Evolutionary conservation across 345 rosid genomes (phyloP), one percentile per base, ranked within the genome.

Genomic region (Rhizophora mangle): DNA sequence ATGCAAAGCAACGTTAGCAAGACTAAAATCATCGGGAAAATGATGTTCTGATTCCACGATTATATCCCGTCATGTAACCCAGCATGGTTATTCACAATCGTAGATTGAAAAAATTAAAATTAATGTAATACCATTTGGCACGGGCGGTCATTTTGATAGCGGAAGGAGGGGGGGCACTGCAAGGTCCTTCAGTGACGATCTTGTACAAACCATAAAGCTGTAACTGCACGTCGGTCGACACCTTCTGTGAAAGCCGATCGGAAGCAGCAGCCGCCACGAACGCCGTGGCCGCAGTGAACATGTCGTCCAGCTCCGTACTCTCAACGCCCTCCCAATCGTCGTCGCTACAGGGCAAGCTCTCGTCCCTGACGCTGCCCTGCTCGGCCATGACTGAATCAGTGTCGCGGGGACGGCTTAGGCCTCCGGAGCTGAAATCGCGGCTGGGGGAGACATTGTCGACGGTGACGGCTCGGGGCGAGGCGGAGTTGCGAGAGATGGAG

Each of bases 291-390:
- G 96, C 96, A 73, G 93, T 92, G 57, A 95, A 95, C 34, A 81
- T 78, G 76, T 87, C 96, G 54, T 95, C 99, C 58, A 95, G 76
- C 76, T 89, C 97, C 67, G 94, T 90, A 77, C 86, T 88, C 87
- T 92, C 99, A 19, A 92, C 96, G 36, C 96, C 97, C 75, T 95
- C 97, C 99, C 99, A 92, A 62, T 89, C 97, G 24, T 89, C 80
- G 22, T 49, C 78, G 27, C 68, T 78, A 34, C 73, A 77, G 18
- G 81, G 84, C 22, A 68, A 72, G 74, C 87, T 88, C 53, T 87
- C 93, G 56, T 78, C 81, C 71, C 90, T 83, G 16, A 85, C 83
- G 81, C 98, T 88, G 6, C 98, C 96, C 5, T 82, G 89, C 79
- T 88, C 96, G 24, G 96, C 96, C 11, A 82, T 64, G 58, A 87